phyloP scores from a whole-genome alignment of 148 eudicot genomes.

The Tetragonia tetragonoides region DNA sequence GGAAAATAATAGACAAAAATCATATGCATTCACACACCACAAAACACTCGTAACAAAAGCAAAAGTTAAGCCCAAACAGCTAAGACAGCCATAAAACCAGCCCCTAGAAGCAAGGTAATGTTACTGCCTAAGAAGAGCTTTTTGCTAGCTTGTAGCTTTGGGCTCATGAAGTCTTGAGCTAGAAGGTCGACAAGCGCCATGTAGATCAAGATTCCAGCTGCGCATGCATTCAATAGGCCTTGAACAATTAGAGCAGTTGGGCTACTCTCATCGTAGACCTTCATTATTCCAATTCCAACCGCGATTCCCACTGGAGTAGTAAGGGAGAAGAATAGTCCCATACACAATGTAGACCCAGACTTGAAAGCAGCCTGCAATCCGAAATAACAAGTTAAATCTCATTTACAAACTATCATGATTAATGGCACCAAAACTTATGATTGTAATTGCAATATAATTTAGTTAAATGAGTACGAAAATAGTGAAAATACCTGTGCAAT shows the following conservation, averaged over 20 bases:
- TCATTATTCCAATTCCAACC: slow-evolving; percentile 40
- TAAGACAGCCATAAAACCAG: slow-evolving; percentile 40
- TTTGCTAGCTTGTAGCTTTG: slow-evolving; percentile 28
- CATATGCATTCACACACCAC: neutral
- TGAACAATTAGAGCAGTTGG: slow-evolving; percentile 39
- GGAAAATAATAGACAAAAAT: neutral
- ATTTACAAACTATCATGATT: too few relatives aligned
- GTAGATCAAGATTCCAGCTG: slow-evolving; percentile 46
- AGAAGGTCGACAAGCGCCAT: slow-evolving; percentile 49
- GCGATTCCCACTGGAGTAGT: slow-evolving; percentile 44
- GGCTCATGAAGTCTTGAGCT: slow-evolving; percentile 47
- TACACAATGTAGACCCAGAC: slow-evolving; percentile 24
- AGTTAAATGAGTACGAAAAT: too few relatives aligned
- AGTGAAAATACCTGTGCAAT: slow-evolving; percentile 35
- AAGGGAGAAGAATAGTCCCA: slow-evolving; percentile 42
- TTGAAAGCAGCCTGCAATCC: slow-evolving; percentile 39
- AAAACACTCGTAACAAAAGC: too few relatives aligned
- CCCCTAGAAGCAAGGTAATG: slow-evolving; percentile 27
- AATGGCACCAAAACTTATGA: too few relatives aligned
- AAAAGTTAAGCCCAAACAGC: slow-evolving; percentile 41
- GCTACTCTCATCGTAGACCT: slow-evolving; percentile 35
- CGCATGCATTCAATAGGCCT: slow-evolving; percentile 37
- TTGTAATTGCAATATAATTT: too few relatives aligned
- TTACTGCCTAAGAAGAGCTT: slow-evolving; percentile 34
- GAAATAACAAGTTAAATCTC: neutral